Evolutionary conservation across 1,139 yeast genomes (phyloP), one percentile per base, ranked within the genome.

Genomic region (Pichia sp.): DNA sequence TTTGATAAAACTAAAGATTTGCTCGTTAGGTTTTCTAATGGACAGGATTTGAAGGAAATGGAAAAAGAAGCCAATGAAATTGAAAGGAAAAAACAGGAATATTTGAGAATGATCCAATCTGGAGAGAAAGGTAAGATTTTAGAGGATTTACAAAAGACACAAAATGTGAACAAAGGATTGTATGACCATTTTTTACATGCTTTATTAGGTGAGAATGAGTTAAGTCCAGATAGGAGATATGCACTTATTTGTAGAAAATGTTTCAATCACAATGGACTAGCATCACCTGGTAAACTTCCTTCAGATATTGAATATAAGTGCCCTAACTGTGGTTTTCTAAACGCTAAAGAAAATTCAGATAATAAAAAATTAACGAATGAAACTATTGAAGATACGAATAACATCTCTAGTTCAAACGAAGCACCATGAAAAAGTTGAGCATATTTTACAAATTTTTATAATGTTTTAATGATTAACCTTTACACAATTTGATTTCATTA

Each of bases 1-100:
- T 92, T 81, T 65, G 78, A 84, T 58, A 76, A 83, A 22, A 87
- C 97, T 1, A 81, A 79, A 63, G 81, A 85, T 16, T 71, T 90
- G 48, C 68, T 92, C 44, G 77, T 74, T 47, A 73, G 89, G 57
- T 89, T 80, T 59, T 80, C 79, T 2, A 68, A 70, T 43, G 78
- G 66, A 9, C 68, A 62, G 42, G 68, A 66, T 53, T 48, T 64
- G 23, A 53, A 58, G 39, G 60, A 56, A 39, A 47, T 64, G 49
- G 66, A 61, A 45, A 47, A 44, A 26, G 59, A 64, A 53, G 62
- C 60, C 1, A 48, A 50, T 22, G 62, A 63, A 47, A 53, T 59
- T 35, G 56, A 53, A 39, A 45, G 49, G 42, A 59, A 61, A 42
- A 64, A 59, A 40, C 56, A 58, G 39, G 62, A 62, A 48, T 63